These are phyloP conservation scores for Arthonia radiata DNA, from an alignment of 495 filamentous ascomycete species.

Conservation along the genomic window DNA sequence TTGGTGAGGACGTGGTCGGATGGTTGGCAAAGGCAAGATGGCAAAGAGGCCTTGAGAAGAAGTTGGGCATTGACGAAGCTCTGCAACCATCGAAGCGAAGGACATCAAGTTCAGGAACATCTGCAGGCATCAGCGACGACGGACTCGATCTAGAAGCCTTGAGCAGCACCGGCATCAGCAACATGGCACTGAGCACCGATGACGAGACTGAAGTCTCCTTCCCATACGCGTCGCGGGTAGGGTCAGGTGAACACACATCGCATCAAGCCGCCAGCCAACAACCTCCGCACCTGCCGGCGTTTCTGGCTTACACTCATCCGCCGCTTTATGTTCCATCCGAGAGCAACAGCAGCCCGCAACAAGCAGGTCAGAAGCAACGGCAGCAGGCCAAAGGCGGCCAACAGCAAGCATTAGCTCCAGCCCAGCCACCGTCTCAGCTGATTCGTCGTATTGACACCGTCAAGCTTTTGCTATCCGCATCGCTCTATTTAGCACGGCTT, in stretches of 20 bases:
- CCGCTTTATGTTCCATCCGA: too few species aligned
- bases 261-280: constrained; percentile 3
- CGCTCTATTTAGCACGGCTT: constrained; percentile 62
- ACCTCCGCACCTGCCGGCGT: constrained; percentile 1
- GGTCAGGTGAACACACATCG: background rate
- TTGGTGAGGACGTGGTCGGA: constrained; percentile 79
- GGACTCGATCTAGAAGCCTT: constrained; percentile 37
- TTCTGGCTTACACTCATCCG: too few species aligned
- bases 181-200: constrained; percentile 6
- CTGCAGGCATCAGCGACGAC: constrained; percentile 20
- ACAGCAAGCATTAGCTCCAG: too few species aligned
- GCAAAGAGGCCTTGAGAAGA: constrained; percentile 57
- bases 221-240: constrained; percentile 4
- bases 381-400: constrained; percentile 1
- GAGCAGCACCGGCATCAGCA: constrained; percentile 24
- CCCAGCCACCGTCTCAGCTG: constrained; percentile 21
- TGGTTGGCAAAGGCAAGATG: constrained; percentile 89
- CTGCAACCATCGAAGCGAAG: constrained; percentile 17
- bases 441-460: constrained; percentile 74
- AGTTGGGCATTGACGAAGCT: constrained; percentile 46
- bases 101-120: constrained; percentile 14
- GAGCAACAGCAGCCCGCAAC: background rate
- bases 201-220: constrained; percentile 2
- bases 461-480: constrained; percentile 51
- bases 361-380: constrained; percentile 1